These are phyloP conservation scores for Leucaena leucocephala DNA, from an alignment of 306 rosid species.

Conservation along the genomic window DNA sequence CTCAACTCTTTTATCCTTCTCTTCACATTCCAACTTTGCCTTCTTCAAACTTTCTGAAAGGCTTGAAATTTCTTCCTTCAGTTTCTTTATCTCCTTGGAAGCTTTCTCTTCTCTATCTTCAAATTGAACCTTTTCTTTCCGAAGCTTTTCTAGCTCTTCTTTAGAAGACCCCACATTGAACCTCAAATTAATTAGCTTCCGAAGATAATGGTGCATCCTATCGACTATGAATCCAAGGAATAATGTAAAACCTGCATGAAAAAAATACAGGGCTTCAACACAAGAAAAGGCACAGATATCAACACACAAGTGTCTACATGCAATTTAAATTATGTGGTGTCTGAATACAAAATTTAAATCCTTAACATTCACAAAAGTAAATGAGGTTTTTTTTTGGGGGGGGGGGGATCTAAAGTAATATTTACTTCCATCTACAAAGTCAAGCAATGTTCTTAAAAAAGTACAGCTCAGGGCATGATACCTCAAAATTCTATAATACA, in stretches of 20 bases:
- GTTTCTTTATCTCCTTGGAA: conserved; percentile 57
- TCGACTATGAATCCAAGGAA: conserved; percentile 81
- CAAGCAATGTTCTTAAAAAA: background rate
- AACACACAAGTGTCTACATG: background rate
- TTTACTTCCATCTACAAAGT: background rate
- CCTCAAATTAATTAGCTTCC: conserved; percentile 58
- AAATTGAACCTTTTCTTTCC: conserved; percentile 52
- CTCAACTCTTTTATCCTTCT: conserved; percentile 68
- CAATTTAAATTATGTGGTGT: background rate
- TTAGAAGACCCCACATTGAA: conserved; percentile 56
- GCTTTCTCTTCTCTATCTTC: conserved; percentile 64
- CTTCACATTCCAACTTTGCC: conserved; percentile 60
- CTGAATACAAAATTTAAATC: background rate
- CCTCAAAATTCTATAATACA: background rate
- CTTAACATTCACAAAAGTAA: background rate
- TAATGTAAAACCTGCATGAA: conserved; percentile 71
- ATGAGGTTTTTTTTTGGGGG: background rate
- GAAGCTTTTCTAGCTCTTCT: conserved; percentile 66
- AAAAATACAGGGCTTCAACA: conserved; percentile 17
- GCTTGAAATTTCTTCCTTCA: conserved; percentile 49
- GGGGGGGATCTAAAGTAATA: background rate
- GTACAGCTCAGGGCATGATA: background rate
- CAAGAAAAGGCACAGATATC: background rate
- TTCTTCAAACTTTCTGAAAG: conserved; percentile 64
- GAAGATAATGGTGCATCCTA: conserved; percentile 70